Conservation (phyloP, 306 rosid species). For the Luffa aegyptiaca region DNA sequence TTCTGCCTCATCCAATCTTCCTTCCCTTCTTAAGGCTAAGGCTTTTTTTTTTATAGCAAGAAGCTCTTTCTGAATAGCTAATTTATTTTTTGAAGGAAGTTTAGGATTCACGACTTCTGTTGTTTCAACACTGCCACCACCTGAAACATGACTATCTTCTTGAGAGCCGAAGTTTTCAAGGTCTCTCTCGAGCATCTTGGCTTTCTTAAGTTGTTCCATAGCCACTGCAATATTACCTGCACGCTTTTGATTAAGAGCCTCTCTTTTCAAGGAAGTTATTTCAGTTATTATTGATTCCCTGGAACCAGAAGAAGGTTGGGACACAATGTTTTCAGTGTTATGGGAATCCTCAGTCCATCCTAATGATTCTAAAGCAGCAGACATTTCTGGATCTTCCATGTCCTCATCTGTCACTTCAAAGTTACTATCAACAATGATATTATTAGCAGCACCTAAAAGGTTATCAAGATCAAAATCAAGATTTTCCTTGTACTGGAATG, state of each 20-base stretch:
- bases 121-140: slow-evolving; percentile 24
- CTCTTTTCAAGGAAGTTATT: slow-evolving; percentile 69
- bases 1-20: slow-evolving; percentile 76
- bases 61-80: slow-evolving; percentile 82
- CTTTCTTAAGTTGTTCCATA: slow-evolving; percentile 66
- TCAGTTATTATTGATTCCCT: slow-evolving; percentile 48
- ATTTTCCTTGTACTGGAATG: slow-evolving; percentile 23
- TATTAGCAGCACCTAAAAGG: slow-evolving; percentile 43
- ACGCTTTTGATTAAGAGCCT: slow-evolving; percentile 71
- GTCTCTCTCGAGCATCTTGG: slow-evolving; percentile 62
- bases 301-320: slow-evolving; percentile 34
- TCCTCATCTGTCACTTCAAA: slow-evolving; percentile 85
- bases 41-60: slow-evolving; percentile 74
- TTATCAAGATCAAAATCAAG: slow-evolving; percentile 38
- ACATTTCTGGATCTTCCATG: slow-evolving; percentile 80
- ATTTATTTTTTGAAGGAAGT: slow-evolving; percentile 44
- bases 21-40: slow-evolving; percentile 79
- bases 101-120: slow-evolving; percentile 18
- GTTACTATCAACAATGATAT: slow-evolving; percentile 30
- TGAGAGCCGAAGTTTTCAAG: slow-evolving; percentile 35
- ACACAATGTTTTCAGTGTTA: slow-evolving; percentile 17
- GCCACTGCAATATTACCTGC: slow-evolving; percentile 77
- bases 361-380: slow-evolving; percentile 54
- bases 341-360: slow-evolving; percentile 66
- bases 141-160: slow-evolving; percentile 13